Evolutionary conservation across 768 basidiomycete species (phyloP), one percentile per base, ranked within the genome.

Genomic region (Leccinum subtestaceum): DNA sequence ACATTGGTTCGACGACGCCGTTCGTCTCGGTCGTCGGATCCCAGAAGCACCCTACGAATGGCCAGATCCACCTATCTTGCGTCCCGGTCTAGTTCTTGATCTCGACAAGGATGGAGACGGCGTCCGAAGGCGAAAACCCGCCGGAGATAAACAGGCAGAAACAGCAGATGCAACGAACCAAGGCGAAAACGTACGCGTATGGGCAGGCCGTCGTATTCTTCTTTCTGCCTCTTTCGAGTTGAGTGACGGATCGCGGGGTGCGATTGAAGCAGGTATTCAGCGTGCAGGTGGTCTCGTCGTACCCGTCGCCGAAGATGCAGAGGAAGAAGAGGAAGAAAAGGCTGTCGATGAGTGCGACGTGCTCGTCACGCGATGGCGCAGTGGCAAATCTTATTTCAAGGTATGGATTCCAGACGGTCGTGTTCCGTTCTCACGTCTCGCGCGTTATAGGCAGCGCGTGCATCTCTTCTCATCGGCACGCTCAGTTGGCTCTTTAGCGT

Each of bases 1-100:
- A 0, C 91, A 95, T 62, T 97, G 95, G 94, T 95, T 95, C 60
- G 91, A 95, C 64, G 92, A 94, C 63, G 80, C 81, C 3, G 79
- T 89, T 23, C 78, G 83, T 13, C 75, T 91, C 13, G 85, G 84
- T 4, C 71, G 80, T 12, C 73, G 73, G 8, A 71, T 90, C 9
- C 77, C 81, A 1, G 83, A 86, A 21, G 64, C 68, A 0, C 75
- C 80, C 19, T 93, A 89, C 63, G 77, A 85, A 60, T 93, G 88
- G 86, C 93, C 93, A 0, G 80, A 91, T 13, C 91, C 90, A 0
- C 72, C 74, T 5, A 65, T 88, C 23, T 73, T 81, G 56, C 75
- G 70, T 34, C 68, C 68, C 5, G 67, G 68, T 5, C 58, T 62
- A 3, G 60, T 53, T 6, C 57, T 69, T 31, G 47, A 58, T 31